Conservation (phyloP, 2,329 filamentous ascomycete species). For the Gaeumannomyces tritici region DNA sequence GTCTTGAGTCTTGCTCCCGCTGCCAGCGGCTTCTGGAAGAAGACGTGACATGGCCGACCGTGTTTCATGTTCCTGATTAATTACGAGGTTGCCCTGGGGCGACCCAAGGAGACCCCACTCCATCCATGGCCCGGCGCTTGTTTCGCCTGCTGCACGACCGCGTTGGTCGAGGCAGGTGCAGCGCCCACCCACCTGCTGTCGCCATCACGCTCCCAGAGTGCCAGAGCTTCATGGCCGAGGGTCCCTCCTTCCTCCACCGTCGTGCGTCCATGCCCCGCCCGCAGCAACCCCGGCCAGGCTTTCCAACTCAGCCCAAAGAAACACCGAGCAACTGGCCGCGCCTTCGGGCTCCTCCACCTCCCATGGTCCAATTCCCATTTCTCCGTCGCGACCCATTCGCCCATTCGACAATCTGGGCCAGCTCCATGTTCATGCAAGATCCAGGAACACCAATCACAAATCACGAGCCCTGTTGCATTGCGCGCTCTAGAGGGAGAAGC, state of each 20-base stretch:
- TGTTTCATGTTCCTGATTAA: slow-evolving; percentile 18
- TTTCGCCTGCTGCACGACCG: slow-evolving; percentile 18
- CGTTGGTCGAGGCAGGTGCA: neutral
- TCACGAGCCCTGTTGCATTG: neutral
- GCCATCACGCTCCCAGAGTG: too few species aligned
- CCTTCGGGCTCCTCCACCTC: too few species aligned
- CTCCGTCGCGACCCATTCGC: slow-evolving; percentile 2
- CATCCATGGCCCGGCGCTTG: slow-evolving; percentile 10
- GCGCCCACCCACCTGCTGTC: too few species aligned
- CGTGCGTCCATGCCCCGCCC: neutral
- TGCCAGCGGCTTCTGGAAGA: slow-evolving; percentile 15
- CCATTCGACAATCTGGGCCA: neutral
- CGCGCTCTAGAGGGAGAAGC: neutral
- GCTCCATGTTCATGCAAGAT: slow-evolving; percentile 9
- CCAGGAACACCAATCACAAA: slow-evolving; percentile 14
- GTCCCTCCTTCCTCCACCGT: neutral
- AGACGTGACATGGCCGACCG: slow-evolving; percentile 13
- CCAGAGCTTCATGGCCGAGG: too few species aligned
- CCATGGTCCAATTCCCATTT: neutral
- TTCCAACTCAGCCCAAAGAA: slow-evolving; percentile 3
- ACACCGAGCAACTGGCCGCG: neutral
- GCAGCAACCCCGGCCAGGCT: neutral
- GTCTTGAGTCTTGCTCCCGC: too few species aligned
- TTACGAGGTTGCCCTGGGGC: slow-evolving; percentile 4
- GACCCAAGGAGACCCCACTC: neutral